Base-by-base conservation (phyloP, 2,329 filamentous ascomycete genomes). In the Fusarium scirpi region DNA sequence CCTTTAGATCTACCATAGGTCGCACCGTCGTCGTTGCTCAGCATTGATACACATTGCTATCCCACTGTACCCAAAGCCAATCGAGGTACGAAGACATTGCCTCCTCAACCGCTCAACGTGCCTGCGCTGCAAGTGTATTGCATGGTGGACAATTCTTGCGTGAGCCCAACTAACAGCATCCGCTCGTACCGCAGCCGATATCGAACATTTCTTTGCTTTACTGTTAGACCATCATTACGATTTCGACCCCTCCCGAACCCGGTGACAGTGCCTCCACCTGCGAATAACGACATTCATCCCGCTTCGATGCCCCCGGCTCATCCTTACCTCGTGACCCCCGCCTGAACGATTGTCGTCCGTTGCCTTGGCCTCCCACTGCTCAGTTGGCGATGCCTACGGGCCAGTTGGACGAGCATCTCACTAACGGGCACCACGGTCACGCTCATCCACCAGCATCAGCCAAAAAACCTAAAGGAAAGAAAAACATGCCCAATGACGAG, bases 391-490 rank as follows among this genome's bases (percentile, higher is more conserved):
- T 83, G 81, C 79, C 81, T 74, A 77, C 78, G 66, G 80, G 77
- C 67, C 80, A 82, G 70, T 71, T 76, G 71, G 83, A 85, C 67
- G 70, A 82, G 75, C 80, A 79, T 73, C 76, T 81, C 70, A 74
- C 79, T 64, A 83, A 84, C 76, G 80, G 80, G 69, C 78, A 83
- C 71, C 80, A 82, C 74, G 77, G 76, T 47, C 80, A 82, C 74
- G 64, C 67, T 49, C 79, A 82, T 58, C 72, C 77, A 59, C 75
- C 76, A 27, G 24, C 49, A 53, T 70, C 87, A 48, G 81, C 84
- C 60, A 96, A 94, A 84, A 96, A 96, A 82, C 88, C 86, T 59
- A 97, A 97, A 83, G 89, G 87, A 73, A 97, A 97, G 84, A 97
- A 97, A 83, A 85, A 88, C 49, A 84, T 93, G 70, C 94, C 97